These are phyloP conservation scores for Camellia granthamiana DNA, from an alignment of 148 eudicot genomes.

Conservation along the genomic window DNA sequence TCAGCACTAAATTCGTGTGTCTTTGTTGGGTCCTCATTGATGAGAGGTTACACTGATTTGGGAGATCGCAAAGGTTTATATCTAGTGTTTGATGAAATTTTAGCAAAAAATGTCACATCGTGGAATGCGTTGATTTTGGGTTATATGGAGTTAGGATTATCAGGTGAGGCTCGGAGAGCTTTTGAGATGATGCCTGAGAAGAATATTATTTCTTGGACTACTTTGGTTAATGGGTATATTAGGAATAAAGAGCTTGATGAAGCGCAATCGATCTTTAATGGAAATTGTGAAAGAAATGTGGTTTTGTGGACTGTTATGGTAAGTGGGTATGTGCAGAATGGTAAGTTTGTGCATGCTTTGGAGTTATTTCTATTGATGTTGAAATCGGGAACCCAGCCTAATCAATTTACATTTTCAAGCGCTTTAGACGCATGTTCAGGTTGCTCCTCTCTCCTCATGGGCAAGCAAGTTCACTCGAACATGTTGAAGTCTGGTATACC, in stretches of 20 bases:
- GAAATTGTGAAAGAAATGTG: conserved; percentile 49
- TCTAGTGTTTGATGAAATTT: conserved; percentile 33
- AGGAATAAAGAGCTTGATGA: conserved; percentile 42
- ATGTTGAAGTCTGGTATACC: conserved; percentile 47
- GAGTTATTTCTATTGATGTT: conserved; percentile 48
- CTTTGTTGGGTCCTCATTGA: conserved; percentile 64
- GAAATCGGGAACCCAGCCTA: conserved; percentile 44
- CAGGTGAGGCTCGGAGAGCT: conserved; percentile 45
- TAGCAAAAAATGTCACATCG: conserved; percentile 35
- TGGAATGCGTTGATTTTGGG: conserved; percentile 74
- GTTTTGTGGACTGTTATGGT: conserved; percentile 79
- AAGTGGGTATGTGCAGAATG: conserved; percentile 49
- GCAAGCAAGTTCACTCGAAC: conserved; percentile 55
- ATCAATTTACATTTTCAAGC: conserved; percentile 63
- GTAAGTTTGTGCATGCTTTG: conserved; percentile 39
- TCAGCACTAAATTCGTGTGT: conserved; percentile 34
- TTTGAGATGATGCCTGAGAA: conserved; percentile 53
- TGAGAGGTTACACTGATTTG: conserved; percentile 49
- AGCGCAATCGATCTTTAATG: conserved; percentile 45
- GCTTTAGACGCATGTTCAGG: conserved; percentile 75
- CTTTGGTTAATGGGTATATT: conserved; percentile 62
- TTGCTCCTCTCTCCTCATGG: conserved; percentile 46
- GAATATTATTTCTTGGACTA: conserved; percentile 62
- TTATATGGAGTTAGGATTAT: conserved; percentile 61
- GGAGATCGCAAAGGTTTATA: conserved; percentile 26